phyloP scores from a whole-genome alignment of 495 filamentous ascomycete genomes.

The Niebla homalea region DNA sequence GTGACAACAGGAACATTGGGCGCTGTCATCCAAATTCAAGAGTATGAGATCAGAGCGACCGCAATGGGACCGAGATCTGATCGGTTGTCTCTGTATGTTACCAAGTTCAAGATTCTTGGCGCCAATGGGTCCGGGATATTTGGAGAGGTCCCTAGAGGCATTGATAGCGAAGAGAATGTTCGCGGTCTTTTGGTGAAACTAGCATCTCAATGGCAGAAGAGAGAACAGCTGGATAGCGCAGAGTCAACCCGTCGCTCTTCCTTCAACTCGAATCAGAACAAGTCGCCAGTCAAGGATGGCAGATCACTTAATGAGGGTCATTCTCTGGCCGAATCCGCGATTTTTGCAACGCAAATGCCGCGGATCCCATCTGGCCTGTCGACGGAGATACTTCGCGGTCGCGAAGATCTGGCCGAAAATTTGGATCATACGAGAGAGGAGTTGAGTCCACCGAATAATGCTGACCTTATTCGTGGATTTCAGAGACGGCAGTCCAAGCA shows the following conservation, averaged over 20 bases:
- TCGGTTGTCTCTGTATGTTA: slow-evolving; percentile 23
- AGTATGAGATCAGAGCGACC: slow-evolving; percentile 29
- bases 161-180: slow-evolving; percentile 5
- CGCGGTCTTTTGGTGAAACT: slow-evolving; percentile 9
- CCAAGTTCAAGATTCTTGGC: slow-evolving; percentile 24
- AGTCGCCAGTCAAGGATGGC: too few relatives aligned
- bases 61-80: slow-evolving; percentile 16
- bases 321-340: too few relatives aligned
- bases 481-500: too few relatives aligned
- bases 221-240: neutral
- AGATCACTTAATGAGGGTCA: too few relatives aligned
- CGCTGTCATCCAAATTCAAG: slow-evolving; percentile 23
- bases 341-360: too few relatives aligned
- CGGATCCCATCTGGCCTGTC: too few relatives aligned
- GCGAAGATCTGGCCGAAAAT: too few relatives aligned
- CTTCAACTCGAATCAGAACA: neutral
- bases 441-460: too few relatives aligned
- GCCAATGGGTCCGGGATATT: slow-evolving; percentile 15
- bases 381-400: too few relatives aligned
- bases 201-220: neutral
- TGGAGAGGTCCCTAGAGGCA: slow-evolving; percentile 14
- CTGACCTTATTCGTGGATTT: too few relatives aligned
- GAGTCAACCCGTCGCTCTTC: slow-evolving; percentile 1
- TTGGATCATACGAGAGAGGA: too few relatives aligned
- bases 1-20: slow-evolving; percentile 20